A percentile compares a stretch with the other conserved stretches of the same genome.
Evolutionary conservation across 331 rosid species (phyloP).

Genomic region (Cucumis variabilis): DNA sequence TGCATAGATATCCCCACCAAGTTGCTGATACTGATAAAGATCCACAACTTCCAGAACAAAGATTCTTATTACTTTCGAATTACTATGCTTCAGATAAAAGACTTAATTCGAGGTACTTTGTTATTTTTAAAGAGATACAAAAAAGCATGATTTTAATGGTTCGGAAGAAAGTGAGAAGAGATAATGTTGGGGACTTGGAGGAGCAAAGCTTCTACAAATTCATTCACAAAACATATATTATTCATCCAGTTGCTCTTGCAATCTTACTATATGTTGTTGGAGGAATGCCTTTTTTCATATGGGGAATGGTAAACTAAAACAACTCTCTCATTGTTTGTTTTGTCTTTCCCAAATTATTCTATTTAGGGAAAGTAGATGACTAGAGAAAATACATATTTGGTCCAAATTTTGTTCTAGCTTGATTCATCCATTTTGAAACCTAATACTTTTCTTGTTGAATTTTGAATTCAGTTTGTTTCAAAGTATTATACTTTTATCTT

Average conservation of each 20-base stretch:
- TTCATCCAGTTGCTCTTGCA: neutral
- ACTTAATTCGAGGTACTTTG: neutral
- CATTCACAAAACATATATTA: neutral
- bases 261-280: neutral
- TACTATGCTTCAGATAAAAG: neutral
- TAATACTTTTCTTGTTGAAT: too few relatives aligned
- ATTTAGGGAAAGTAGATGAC: too few relatives aligned
- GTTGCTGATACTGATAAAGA: neutral
- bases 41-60: neutral
- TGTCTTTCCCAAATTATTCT: neutral
- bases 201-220: neutral
- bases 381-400: too few relatives aligned
- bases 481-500: too few relatives aligned
- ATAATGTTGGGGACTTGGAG: neutral
- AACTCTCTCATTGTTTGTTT: neutral
- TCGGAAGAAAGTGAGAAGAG: neutral
- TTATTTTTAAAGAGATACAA: neutral
- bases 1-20: neutral
- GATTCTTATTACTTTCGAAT: neutral
- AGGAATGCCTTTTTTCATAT: neutral
- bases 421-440: too few relatives aligned
- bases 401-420: too few relatives aligned
- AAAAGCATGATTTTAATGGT: neutral
- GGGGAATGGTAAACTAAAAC: conserved; percentile 1
- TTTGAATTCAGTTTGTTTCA: too few relatives aligned